A percentile compares a stretch with the other conserved stretches of the same genome.
These are phyloP conservation scores for Fusarium sp. DNA, from an alignment of 2,329 filamentous ascomycete genomes.

Conservation along the genomic window DNA sequence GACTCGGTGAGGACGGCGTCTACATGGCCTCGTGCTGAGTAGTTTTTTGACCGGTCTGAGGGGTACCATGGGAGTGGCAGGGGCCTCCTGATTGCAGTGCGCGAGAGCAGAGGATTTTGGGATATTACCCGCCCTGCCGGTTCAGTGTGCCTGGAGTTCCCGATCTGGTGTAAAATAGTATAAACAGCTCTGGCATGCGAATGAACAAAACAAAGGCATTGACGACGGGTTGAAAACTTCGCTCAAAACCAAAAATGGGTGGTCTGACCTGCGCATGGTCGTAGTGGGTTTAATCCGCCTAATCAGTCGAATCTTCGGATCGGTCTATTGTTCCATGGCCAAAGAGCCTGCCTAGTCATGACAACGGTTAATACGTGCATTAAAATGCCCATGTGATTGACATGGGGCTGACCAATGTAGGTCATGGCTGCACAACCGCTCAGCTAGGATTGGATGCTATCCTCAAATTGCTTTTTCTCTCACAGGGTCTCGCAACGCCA, in stretches of 20 bases:
- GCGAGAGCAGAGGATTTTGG: constrained; percentile 36
- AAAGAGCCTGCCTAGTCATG: constrained; percentile 43
- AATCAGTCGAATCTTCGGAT: constrained; percentile 40
- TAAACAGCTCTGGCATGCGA: constrained; percentile 11
- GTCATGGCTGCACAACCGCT: constrained; percentile 42
- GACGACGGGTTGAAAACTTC: constrained; percentile 22
- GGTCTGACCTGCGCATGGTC: constrained; percentile 38
- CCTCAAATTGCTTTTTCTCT: constrained; percentile 40
- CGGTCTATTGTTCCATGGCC: constrained; percentile 41
- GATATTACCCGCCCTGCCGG: constrained; percentile 42
- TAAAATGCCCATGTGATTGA: constrained; percentile 46
- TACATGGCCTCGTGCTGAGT: constrained; percentile 55
- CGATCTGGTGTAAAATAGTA: constrained; percentile 41
- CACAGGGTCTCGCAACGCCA: constrained; percentile 34
- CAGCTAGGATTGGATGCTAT: constrained; percentile 40
- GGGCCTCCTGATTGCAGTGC: constrained; percentile 45
- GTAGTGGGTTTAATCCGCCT: constrained; percentile 23
- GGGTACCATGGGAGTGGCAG: constrained; percentile 52
- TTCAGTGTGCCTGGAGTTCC: constrained; percentile 44
- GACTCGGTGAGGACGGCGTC: constrained; percentile 56
- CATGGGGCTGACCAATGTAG: constrained; percentile 41
- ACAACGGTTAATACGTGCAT: constrained; percentile 38
- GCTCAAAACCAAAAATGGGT: constrained; percentile 27
- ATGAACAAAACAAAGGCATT: constrained; percentile 24
- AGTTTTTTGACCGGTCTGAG: constrained; percentile 58